These are phyloP conservation scores for Nepenthes gracilis DNA, from an alignment of 148 eudicot species.

Conservation along the genomic window DNA sequence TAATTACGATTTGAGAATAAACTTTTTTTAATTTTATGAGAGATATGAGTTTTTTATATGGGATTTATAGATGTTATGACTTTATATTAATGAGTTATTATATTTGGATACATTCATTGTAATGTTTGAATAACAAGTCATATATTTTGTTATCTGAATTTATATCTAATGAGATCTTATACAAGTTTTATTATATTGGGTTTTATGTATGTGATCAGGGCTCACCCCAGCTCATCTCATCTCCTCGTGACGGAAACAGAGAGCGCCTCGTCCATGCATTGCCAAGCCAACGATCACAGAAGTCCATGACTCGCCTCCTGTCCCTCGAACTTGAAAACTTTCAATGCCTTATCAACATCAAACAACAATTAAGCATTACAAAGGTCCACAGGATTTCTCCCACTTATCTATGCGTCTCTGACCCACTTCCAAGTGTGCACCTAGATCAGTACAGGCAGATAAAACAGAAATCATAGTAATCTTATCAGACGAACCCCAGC, in stretches of 20 bases:
- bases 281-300: constrained; percentile 56
- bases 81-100: too few species aligned
- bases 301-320: constrained; percentile 59
- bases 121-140: too few species aligned
- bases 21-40: too few species aligned
- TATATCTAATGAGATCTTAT: too few species aligned
- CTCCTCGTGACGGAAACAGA: constrained; percentile 48
- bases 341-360: constrained; percentile 43
- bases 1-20: too few species aligned
- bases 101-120: too few species aligned
- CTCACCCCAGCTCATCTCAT: constrained; percentile 26
- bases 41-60: too few species aligned
- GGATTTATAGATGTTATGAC: too few species aligned
- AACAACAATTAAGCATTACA: constrained; percentile 56
- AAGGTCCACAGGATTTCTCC: constrained; percentile 35
- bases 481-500: constrained; percentile 38
- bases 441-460: constrained; percentile 58
- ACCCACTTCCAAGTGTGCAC: constrained; percentile 62
- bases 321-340: too few species aligned
- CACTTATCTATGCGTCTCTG: constrained; percentile 26
- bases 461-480: constrained; percentile 50
- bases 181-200: too few species aligned
- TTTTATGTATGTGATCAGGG: constrained; percentile 48
- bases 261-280: constrained; percentile 63
- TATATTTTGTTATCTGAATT: too few species aligned